Base-by-base conservation (phyloP, 1,139 yeast species). In the Schizosaccharomyces versatilis region DNA sequence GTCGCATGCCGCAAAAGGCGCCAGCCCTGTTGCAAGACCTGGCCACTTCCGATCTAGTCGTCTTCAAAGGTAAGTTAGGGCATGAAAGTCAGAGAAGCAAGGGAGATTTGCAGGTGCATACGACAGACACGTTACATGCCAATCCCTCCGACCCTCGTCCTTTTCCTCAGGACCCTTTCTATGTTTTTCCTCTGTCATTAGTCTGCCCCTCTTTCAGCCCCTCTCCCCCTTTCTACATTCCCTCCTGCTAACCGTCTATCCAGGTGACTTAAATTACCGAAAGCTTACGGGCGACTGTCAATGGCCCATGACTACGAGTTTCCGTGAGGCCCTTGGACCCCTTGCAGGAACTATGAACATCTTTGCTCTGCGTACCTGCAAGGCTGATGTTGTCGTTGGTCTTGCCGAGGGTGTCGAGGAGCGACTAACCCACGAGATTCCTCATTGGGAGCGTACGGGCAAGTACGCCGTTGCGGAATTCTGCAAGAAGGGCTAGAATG, bases 351-450 rank as follows among this genome's bases (percentile, higher is more conserved):
- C 77, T 1, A 71, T 90, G 56, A 79, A 78, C 14, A 64, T 84
- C 32, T 70, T 85, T 59, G 76, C 94, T 38, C 73, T 90, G 63
- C 78, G 99, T 71, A 90, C 98, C 2, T 81, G 95, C 67, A 90
- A 90, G 68, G 96, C 97, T 0, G 98, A 93, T 66, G 97, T 88
- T n/a, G 81, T 83, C 56, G 95, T 83, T 54, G 97, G 94, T 59
- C 73, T 56, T 14, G 53, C 75, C 6, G 65, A 62, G 39, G 96
- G 95, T 1, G 69, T 76, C 38, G 82, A 83, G 60, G 88, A 81
- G 61, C 72, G 78, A 63, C 73, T 90, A 5, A 9, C 49, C 32
- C 15, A 19, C 14, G n/a, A 44, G 1, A 3, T 9, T 12, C 49
- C 38, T 44, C 49, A 44, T 24, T 44, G 49, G 49, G 49, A 44